Base-by-base conservation (phyloP, 2,329 filamentous ascomycete species). In the Endocalyx cinctus region DNA sequence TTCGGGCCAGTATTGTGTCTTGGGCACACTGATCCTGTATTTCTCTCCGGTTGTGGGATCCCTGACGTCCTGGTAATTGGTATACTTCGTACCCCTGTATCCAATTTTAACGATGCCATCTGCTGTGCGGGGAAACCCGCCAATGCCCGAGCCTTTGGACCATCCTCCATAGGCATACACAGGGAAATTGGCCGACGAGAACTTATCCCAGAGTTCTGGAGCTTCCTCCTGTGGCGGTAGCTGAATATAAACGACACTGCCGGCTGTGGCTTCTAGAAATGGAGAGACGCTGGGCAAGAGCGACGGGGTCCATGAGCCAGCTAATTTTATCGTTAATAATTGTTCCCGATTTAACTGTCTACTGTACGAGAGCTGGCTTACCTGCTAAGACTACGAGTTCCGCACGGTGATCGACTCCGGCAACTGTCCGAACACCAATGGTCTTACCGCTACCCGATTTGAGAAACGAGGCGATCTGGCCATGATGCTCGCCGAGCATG, bases 41-140 rank as follows among this genome's bases (percentile, higher is more conserved):
- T 8, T 23, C 20, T 23, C 20, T 8, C 20, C 20, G 8, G 20
- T 23, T 8, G 20, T n/a, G 17, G 32, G 39, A 12, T 41, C 42
- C 6, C 29, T 30, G 13, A 51, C 43, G 12, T 46, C 31, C 26
- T 44, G 31, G 17, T 41, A 52, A 17, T 42, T 51, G 3, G 50
- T 52, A 43, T 60, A 71, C 47, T 75, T 76, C 0, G 59, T 69
- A 2, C 66, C 68, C 1, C 71, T 60, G 37, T 66, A 77, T 2
- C 65, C 72, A 37, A 70, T 60, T 43, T 73, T 72, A 31, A 73
- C 43, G n/a, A 60, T 45, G 0, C 69, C 63, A 4, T 63, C 41
- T 7, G 62, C 52, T 15, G 64, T 60, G 1, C 60, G 46, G 0
- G 71, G 60, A 28, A 75, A 71, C 12, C 70, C 69, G 40, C 72